These are phyloP conservation scores for Trichoderma sp. DNA, from an alignment of 2,329 filamentous ascomycete species.

Conservation along the genomic window DNA sequence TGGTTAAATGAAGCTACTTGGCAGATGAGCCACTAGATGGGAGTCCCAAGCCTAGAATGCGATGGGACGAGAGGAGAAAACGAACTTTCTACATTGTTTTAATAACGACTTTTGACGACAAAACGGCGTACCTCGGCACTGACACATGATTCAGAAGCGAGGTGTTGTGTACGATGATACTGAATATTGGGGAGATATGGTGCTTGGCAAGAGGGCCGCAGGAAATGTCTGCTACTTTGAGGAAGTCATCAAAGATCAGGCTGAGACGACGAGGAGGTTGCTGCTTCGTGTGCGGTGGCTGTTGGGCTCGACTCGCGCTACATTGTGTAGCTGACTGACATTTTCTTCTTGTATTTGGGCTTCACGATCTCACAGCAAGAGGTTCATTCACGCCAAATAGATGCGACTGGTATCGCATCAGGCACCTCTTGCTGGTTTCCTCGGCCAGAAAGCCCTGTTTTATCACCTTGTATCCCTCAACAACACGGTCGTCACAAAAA, in stretches of 20 bases:
- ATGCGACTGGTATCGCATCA: background rate
- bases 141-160: constrained; percentile 19
- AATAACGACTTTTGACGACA: constrained; percentile 9
- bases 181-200: background rate
- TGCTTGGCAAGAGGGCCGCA: background rate
- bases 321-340: constrained; percentile 8
- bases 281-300: background rate
- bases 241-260: constrained; percentile 3
- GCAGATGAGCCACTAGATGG: background rate
- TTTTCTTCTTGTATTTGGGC: background rate
- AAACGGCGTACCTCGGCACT: constrained; percentile 23
- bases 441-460: background rate
- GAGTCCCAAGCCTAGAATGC: background rate
- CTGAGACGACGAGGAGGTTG: background rate
- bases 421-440: background rate
- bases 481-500: background rate
- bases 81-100: background rate
- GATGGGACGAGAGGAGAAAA: background rate
- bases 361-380: background rate
- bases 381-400: background rate
- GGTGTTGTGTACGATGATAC: constrained; percentile 21
- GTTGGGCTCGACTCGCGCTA: background rate
- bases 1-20: constrained; percentile 42
- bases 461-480: constrained; percentile 9
- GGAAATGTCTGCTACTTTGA: background rate